Conservation (phyloP, 2,329 filamentous ascomycete species). For the Ascosphaera pollenicola region DNA sequence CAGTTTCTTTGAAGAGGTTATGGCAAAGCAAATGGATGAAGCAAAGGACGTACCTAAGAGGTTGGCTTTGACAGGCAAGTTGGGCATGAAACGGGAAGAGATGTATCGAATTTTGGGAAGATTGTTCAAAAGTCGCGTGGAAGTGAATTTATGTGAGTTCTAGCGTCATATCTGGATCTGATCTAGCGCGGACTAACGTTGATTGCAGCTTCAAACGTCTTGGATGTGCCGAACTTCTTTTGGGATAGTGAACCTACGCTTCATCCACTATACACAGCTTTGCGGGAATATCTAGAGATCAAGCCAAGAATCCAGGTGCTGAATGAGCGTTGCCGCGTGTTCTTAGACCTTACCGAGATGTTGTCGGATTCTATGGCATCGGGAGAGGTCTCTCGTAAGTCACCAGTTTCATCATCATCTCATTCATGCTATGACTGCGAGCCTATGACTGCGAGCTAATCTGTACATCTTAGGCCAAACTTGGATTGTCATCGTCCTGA, state of each 20-base stretch:
- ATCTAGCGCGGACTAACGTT: neutral
- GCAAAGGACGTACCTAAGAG: constrained; percentile 82
- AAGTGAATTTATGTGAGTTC: constrained; percentile 83
- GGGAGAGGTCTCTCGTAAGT: constrained; percentile 64
- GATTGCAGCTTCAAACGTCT: constrained; percentile 62
- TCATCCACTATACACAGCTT: constrained; percentile 79
- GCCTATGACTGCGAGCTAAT: neutral
- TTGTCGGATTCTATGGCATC: constrained; percentile 80
- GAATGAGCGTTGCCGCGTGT: constrained; percentile 90
- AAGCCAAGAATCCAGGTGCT: constrained; percentile 88
- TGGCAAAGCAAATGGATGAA: constrained; percentile 82
- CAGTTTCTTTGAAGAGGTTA: constrained; percentile 86
- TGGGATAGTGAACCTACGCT: constrained; percentile 95
- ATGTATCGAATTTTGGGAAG: constrained; percentile 80
- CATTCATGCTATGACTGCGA: neutral
- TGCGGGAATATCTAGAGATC: constrained; percentile 95
- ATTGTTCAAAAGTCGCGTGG: constrained; percentile 81
- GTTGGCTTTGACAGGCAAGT: constrained; percentile 66
- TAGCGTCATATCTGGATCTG: neutral
- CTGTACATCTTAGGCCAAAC: constrained; percentile 43
- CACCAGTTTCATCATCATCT: neutral
- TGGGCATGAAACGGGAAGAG: constrained; percentile 80
- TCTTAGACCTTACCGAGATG: constrained; percentile 89
- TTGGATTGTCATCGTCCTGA: constrained; percentile 94
- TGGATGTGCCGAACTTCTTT: constrained; percentile 93